Base-by-base conservation (phyloP, 495 filamentous ascomycete genomes). In the Penicillium cosmopolitanum region DNA sequence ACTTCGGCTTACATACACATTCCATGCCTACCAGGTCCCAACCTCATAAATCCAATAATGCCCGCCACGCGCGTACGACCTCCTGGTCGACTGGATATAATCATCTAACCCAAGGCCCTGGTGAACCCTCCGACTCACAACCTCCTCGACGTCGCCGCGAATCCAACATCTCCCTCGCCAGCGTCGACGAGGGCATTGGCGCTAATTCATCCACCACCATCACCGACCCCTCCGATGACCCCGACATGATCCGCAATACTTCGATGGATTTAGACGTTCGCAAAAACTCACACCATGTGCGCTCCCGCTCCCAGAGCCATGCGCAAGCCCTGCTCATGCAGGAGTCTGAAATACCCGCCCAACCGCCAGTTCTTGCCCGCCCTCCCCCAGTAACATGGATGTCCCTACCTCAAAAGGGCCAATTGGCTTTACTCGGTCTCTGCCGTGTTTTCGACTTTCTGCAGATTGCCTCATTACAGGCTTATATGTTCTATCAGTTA, bases 401-500 rank as follows among this genome's bases (percentile, higher is more conserved):
- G 61, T 85, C 87, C 36, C 80, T 96, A 3, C 91, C 91, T 7
- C 77, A 79, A 50, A 94, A 93, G 66, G 77, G 83, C 57, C 91
- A 96, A 76, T 80, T 96, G 56, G 72, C 84, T 6, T 80, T 94
- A 50, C 80, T 96, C 36, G 88, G 88, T 1, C 77, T 93, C 19
- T 85, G 89, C 50, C 82, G 91, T 8, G 79, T 96, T 42, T 90
- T 80, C 52, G 77, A 80, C 58, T 80, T 80, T 59, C 63, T 80
- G 10, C 77, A 80, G 59, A 69, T 80, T 40, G 77, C 79, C 51
- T 82, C 79, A 7, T 55, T 81, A 44, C 78, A 82, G 68, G 79
- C 88, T 4, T 93, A 92, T 72, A 89, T 93, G 86, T 91, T 89
- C 69, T 90, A 90, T 63, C 87, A 89, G 73, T 79, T 91, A 43